Base-by-base conservation (phyloP, 805 yeast genomes). In the Zygosaccharomyces bailii region DNA sequence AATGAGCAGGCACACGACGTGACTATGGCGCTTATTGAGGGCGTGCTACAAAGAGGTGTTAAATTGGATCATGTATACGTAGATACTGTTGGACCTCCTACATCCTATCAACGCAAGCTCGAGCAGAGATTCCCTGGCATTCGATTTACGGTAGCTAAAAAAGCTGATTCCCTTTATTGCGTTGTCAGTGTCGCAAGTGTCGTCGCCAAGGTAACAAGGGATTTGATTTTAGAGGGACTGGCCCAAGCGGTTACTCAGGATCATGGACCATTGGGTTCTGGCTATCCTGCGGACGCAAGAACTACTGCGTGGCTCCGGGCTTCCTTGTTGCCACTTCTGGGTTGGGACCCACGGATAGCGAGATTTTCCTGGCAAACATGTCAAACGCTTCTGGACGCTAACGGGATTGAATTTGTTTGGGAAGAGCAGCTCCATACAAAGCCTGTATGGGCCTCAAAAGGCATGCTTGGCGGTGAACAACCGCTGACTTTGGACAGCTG, bases 41-140 rank as follows among this genome's bases (percentile, higher is more conserved):
- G 75, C 8, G 82, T 86, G 0, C 30, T 86, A 4, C 76, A 74
- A 23, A 66, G 69, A 27, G 85, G 86, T 1, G 82, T 86, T 5
- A 75, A 78, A 31, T 60, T 93, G 4, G 73, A 70, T 20, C 87
- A 87, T 59, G 76, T 90, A 0, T 93, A 76, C 62, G 90, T 93
- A 4, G 99, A 93, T 62, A 93, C 99, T 0, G 99, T 93, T 33
- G 99, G 99, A 0, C 97, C 98, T 1, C 98, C 99, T 10, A 76
- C 66, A 1, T 70, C 83, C 27, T 93, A 93, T 62, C 95, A 86
- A 57, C 76, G 74, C 30, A 93, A 91, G 63, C 70, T 93, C 39
- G 74, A 78, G 45, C 65, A 63, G 20, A 65, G 76, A 44, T 93
- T 93, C 57, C 96, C 97, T 0, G 64, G 60, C 0, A 67, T 86